A percentile compares a stretch with the other conserved stretches of the same genome.
Evolutionary conservation across 441 rosid species (phyloP).

Genomic region (Omphalea diandra): DNA sequence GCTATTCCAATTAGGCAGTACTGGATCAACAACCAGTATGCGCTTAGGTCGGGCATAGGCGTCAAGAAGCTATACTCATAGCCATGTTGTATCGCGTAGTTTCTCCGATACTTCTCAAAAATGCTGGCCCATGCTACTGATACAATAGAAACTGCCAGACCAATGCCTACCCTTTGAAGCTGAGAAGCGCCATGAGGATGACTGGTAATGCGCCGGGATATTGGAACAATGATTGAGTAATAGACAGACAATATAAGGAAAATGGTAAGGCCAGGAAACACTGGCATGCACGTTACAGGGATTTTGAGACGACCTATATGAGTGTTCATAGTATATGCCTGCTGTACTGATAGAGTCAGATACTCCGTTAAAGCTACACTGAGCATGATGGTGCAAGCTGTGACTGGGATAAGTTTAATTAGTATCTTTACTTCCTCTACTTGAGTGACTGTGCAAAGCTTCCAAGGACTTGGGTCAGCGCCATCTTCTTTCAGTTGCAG

Average conservation of each 20-base stretch:
- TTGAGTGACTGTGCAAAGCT: conserved; percentile 93
- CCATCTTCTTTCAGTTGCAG: conserved; percentile 81
- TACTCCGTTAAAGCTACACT: conserved; percentile 67
- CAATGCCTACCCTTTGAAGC: conserved; percentile 93
- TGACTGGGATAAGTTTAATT: conserved; percentile 66
- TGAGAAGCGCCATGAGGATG: conserved; percentile 95
- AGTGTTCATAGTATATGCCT: conserved; percentile 82
- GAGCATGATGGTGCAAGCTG: conserved; percentile 78
- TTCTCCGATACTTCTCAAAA: conserved; percentile 76
- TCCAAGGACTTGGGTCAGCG: conserved; percentile 68
- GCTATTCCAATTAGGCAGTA: conserved; percentile 90
- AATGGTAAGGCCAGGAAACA: conserved; percentile 84
- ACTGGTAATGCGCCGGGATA: conserved; percentile 67
- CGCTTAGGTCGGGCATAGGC: conserved; percentile 70
- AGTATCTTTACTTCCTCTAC: conserved; percentile 95
- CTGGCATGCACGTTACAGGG: conserved; percentile 94
- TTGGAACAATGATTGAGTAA: conserved; percentile 69
- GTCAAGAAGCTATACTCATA: conserved; percentile 53
- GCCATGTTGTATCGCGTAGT: conserved; percentile 65
- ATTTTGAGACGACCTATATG: conserved; percentile 69
- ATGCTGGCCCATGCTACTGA: conserved; percentile 76
- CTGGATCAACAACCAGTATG: conserved; percentile 84
- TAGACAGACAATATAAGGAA: conserved; percentile 77
- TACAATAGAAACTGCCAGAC: conserved; percentile 65
- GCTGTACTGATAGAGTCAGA: conserved; percentile 90